Base-by-base conservation (phyloP, 495 filamentous ascomycete genomes). In the Lasiosphaeria hispida region DNA sequence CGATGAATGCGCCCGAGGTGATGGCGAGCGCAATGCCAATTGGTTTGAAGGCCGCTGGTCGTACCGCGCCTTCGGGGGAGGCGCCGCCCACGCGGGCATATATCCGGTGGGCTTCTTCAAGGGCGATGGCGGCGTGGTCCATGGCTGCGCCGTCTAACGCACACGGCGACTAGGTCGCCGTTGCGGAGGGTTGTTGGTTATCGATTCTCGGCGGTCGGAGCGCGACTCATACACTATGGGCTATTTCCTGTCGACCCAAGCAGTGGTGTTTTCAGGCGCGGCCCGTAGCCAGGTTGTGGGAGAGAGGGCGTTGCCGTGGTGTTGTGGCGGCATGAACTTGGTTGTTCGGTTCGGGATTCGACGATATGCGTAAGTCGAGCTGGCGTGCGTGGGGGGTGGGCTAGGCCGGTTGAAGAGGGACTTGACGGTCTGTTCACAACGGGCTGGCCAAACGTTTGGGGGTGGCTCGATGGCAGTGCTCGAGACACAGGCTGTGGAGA, bases 1-100 rank as follows among this genome's bases (percentile, higher is more conserved):
- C 95, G 68, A 98, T 98, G 71, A 98, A 97, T 33, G 92, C 71
- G 13, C 94, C 94, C 1, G 94, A 97, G 37, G 86, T 83, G 59
- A 97, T 83, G 5, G 94, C 94, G 33, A 98, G 80, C 10, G 84
- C 81, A 58, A 98, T 88, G 39, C 94, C 94, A 62, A 98, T 81
- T 36, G 87, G 85, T 69, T 97, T 98, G 81, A 88, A 98, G 42
- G 65, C 62, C 2, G 77, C 69, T 6, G 78, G 78, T 40, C 78
- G 68, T 17, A 63, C 61, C 8, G 64, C 55, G 13, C 40, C 45
- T 23, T 65, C 48, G 49, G 64, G 45, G 37, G 48, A 59, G 10
- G 60, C 63, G 49, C 52, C 64, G 60, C 70, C 73, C 18, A 63
- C 59, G 58, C 77, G 72, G 60, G 70, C 68, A 57, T 77, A 76